These are phyloP conservation scores for Zanthoxylum bungeanum DNA, from an alignment of 345 rosid genomes.

Conservation along the genomic window DNA sequence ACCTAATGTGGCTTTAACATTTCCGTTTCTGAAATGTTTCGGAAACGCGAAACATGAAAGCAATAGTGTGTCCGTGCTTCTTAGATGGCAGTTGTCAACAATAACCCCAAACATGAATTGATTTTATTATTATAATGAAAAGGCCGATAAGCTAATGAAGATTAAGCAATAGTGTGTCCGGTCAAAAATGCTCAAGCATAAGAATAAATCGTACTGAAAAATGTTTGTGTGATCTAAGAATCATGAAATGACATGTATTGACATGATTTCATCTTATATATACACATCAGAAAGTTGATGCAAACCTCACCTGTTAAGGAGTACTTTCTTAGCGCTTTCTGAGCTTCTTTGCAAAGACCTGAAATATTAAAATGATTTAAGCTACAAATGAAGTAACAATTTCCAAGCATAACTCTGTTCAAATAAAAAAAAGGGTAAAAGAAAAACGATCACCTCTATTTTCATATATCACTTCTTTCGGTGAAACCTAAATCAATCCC, in stretches of 20 bases:
- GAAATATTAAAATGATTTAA: slow-evolving; percentile 27
- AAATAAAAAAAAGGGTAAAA: slow-evolving; percentile 17
- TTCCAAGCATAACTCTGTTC: slow-evolving; percentile 1
- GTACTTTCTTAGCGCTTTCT: slow-evolving; percentile 75
- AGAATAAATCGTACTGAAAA: no score
- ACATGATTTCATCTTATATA: not conserved
- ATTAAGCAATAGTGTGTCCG: not conserved
- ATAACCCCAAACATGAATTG: not conserved
- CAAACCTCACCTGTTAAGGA: slow-evolving; percentile 55
- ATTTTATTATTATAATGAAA: not conserved
- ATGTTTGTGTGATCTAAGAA: not conserved
- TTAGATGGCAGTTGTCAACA: no score
- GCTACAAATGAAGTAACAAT: not conserved
- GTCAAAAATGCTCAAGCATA: not conserved
- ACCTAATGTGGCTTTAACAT: no score
- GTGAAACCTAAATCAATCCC: slow-evolving; percentile 61
- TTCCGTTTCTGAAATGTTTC: no score
- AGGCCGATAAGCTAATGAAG: not conserved
- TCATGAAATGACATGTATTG: not conserved
- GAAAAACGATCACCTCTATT: slow-evolving; percentile 49
- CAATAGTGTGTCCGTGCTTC: no score
- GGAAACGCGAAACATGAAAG: no score
- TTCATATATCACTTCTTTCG: slow-evolving; percentile 85
- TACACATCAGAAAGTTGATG: not conserved
- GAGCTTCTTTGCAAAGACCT: slow-evolving; percentile 86